Evolutionary conservation across 2,329 filamentous ascomycete species (phyloP), one percentile per base, ranked within the genome.

Genomic region (Berkeleyomyces rouxiae): DNA sequence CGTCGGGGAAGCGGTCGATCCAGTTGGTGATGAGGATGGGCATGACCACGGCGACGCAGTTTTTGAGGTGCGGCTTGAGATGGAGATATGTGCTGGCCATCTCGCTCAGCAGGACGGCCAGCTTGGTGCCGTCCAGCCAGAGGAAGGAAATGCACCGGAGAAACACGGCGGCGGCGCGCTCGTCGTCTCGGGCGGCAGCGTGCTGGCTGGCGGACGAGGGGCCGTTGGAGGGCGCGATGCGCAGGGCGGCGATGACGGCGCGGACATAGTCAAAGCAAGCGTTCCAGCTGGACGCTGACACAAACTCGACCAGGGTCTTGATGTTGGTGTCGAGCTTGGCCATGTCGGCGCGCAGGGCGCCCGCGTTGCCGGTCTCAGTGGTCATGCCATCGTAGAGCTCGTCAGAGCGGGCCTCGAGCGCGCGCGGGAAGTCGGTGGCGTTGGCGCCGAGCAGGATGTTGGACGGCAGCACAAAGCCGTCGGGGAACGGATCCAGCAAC

Each of bases 71-170:
- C 67, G 81, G 84, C 66, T 82, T 79, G 65, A 87, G 81, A 69
- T 86, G 83, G 55, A 86, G 75, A 70, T 86, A 87, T 68, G 79
- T 83, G 31, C 82, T 82, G 69, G 82, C 84, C 44, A 87, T 75
- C 71, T 87, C 84, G 67, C 85, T 82, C 44, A 87, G 79, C 61
- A 87, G 69, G 23, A 80, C 71, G 46, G 81, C 79, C 11, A 87
- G 75, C 71, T 84, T 86, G 55, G 77, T 75, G 47, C 76, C 76
- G 68, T 86, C 83, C 23, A 85, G 79, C 81, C 82, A 86, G 67
- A 84, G 80, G 68, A 79, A 84, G 13, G 82, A 79, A 36, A 86
- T 73, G 42, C 85, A 74, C 44, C 82, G 78, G 58, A 87, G 71
- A 9, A 81, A 75, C 16, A 82, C 76, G 10, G 85, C 73, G 1